A percentile compares a stretch with the other conserved stretches of the same genome.
Evolutionary conservation across 192 early-diverging fungal genomes (phyloP).

Genomic region (Chytriomyces hyalinus): DNA sequence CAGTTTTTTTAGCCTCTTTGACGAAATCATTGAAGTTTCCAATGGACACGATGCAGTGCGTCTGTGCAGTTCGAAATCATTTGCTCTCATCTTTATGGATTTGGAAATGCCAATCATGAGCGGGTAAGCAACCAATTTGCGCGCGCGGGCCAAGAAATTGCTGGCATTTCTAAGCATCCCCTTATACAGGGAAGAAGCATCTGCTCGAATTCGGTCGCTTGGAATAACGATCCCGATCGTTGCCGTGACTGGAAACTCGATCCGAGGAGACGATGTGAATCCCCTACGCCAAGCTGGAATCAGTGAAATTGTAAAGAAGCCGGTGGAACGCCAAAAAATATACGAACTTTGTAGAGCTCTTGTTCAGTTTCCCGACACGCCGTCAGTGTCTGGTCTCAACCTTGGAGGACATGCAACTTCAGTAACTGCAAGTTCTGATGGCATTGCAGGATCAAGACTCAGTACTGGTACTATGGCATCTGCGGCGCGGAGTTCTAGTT

Average conservation of each 20-base stretch:
- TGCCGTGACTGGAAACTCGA: constrained; percentile 38
- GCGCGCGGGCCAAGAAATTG: not conserved
- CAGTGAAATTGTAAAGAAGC: constrained; percentile 39
- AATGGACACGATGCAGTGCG: constrained; percentile 38
- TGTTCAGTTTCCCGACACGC: not conserved
- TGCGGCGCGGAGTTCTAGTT: too few relatives aligned
- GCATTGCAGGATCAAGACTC: too few relatives aligned
- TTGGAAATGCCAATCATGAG: constrained; percentile 40
- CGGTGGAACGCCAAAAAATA: constrained; percentile 30
- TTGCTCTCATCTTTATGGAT: constrained; percentile 41
- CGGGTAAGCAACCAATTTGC: not conserved
- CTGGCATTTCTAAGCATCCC: not conserved
- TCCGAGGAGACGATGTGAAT: constrained; percentile 22
- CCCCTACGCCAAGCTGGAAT: constrained; percentile 36
- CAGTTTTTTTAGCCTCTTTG: not conserved
- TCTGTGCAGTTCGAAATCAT: constrained; percentile 27
- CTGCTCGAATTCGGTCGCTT: constrained; percentile 34
- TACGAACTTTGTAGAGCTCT: constrained; percentile 22
- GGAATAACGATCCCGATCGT: constrained; percentile 36
- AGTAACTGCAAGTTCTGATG: too few relatives aligned
- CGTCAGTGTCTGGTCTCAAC: too few relatives aligned
- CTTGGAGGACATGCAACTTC: too few relatives aligned
- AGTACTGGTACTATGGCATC: too few relatives aligned
- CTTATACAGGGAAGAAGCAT: constrained; percentile 31
- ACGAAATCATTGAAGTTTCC: constrained; percentile 37